These are phyloP conservation scores for Thielaviopsis ethacetica DNA, from an alignment of 2,329 filamentous ascomycete species.

Conservation along the genomic window DNA sequence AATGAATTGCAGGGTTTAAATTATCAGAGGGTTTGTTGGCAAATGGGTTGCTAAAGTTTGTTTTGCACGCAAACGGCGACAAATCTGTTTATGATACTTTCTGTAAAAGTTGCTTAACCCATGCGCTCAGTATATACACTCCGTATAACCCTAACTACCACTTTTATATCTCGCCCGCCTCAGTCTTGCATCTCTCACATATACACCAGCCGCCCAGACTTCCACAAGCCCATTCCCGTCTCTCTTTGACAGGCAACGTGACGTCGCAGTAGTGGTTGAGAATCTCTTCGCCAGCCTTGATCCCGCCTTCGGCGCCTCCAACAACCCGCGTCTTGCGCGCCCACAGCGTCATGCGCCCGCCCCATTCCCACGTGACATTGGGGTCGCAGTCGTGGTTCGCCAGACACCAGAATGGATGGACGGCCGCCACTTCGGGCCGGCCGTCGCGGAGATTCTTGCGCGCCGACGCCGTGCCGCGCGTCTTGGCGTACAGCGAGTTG, in stretches of 20 bases:
- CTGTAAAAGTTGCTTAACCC: background rate
- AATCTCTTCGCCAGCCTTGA: conserved; percentile 69
- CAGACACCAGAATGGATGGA: conserved; percentile 90
- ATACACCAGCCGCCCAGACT: conserved; percentile 80
- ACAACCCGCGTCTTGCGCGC: conserved; percentile 41
- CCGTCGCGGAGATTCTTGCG: conserved; percentile 61
- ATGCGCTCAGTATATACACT: too few relatives aligned
- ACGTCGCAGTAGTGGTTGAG: conserved; percentile 92
- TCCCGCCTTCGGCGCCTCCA: conserved; percentile 36
- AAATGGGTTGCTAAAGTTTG: background rate
- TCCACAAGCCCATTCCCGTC: conserved; percentile 77
- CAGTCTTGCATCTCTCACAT: conserved; percentile 66
- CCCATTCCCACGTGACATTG: conserved; percentile 91
- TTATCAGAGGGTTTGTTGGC: background rate
- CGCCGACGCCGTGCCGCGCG: conserved; percentile 81
- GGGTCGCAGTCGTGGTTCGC: conserved; percentile 95
- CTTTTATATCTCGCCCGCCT: conserved; percentile 28
- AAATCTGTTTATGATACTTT: background rate
- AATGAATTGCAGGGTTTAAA: background rate
- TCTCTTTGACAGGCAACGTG: conserved; percentile 55
- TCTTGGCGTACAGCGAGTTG: conserved; percentile 86
- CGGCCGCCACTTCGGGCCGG: conserved; percentile 77
- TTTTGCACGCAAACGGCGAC: too few relatives aligned
- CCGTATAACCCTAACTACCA: background rate
- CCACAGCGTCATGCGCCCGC: conserved; percentile 57